Conservation (phyloP, 345 rosid genomes). For the Trapa bicornis region DNA sequence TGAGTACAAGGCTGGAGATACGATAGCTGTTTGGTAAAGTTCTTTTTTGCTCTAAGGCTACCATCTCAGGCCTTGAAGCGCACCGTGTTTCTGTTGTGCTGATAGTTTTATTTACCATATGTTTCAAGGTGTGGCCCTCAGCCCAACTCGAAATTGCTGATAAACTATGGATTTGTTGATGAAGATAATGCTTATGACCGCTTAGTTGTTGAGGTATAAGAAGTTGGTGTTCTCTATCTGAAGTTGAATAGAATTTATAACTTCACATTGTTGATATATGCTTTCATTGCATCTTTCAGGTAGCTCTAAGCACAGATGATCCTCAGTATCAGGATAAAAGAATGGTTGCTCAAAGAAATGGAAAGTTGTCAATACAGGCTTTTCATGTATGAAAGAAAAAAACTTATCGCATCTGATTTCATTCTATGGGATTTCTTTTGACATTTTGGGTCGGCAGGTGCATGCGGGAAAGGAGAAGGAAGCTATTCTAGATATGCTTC, state of each 20-base stretch:
- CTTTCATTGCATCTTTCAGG: slow-evolving; percentile 36
- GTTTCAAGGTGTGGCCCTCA: slow-evolving; percentile 92
- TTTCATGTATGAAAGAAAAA: slow-evolving; percentile 42
- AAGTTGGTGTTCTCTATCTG: slow-evolving; percentile 2
- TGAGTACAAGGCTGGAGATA: slow-evolving; percentile 73
- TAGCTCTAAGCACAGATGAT: slow-evolving; percentile 83
- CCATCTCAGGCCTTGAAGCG: slow-evolving; percentile 9
- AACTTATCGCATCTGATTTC: neutral
- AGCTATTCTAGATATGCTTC: slow-evolving; percentile 75
- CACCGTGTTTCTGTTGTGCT: slow-evolving; percentile 11
- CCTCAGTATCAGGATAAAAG: slow-evolving; percentile 97
- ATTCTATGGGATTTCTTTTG: neutral
- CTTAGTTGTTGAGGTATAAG: slow-evolving; percentile 54
- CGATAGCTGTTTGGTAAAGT: slow-evolving; percentile 73
- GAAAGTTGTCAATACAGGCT: slow-evolving; percentile 60
- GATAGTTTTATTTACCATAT: slow-evolving; percentile 10
- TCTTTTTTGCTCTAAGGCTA: slow-evolving; percentile 4
- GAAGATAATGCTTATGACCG: slow-evolving; percentile 82
- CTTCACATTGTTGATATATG: slow-evolving; percentile 7
- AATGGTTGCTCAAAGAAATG: slow-evolving; percentile 93
- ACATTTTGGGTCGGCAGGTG: slow-evolving; percentile 29
- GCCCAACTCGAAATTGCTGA: slow-evolving; percentile 81
- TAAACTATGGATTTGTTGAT: slow-evolving; percentile 91
- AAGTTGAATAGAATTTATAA: slow-evolving; percentile 3
- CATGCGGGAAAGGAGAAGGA: slow-evolving; percentile 78